phyloP scores from a whole-genome alignment of 139 green algal species.

The Chlamydomonas applanata region DNA sequence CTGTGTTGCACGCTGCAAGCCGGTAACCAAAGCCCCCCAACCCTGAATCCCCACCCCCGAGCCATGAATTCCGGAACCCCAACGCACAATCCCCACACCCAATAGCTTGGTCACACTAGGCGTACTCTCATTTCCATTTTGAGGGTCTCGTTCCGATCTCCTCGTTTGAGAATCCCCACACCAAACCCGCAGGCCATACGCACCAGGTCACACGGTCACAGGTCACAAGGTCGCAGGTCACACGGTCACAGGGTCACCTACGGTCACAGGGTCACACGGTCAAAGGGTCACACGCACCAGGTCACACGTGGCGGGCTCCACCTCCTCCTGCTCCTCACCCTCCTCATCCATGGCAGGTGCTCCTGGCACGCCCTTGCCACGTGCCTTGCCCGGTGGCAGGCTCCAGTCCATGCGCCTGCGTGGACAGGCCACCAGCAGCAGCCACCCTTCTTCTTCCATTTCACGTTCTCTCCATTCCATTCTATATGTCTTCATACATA shows the following conservation, averaged over 20 bases:
- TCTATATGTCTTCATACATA: too few relatives aligned
- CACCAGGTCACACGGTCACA: not conserved
- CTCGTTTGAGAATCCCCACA: not conserved
- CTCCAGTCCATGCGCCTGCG: constrained; percentile 1
- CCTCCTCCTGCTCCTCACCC: constrained; percentile 32
- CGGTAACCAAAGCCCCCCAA: too few relatives aligned
- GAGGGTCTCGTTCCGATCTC: not conserved
- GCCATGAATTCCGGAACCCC: too few relatives aligned
- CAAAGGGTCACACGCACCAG: constrained; percentile 34
- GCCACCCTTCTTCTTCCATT: too few relatives aligned
- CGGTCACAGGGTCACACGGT: not conserved
- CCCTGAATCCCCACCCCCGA: too few relatives aligned
- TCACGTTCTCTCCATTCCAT: too few relatives aligned
- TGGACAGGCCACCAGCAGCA: too few relatives aligned
- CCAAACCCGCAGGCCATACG: not conserved
- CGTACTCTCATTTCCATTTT: not conserved
- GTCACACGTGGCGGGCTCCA: constrained; percentile 49
- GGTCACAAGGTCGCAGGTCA: not conserved
- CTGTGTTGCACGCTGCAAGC: too few relatives aligned
- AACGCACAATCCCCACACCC: too few relatives aligned
- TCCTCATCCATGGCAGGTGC: constrained; percentile 25
- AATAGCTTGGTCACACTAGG: too few relatives aligned
- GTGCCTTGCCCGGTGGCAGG: constrained; percentile 3
- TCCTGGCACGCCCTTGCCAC: not conserved
- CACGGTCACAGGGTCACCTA: not conserved